phyloP scores from a whole-genome alignment of 371 early-diverging fungal genomes.

The Mucor mucedo region DNA sequence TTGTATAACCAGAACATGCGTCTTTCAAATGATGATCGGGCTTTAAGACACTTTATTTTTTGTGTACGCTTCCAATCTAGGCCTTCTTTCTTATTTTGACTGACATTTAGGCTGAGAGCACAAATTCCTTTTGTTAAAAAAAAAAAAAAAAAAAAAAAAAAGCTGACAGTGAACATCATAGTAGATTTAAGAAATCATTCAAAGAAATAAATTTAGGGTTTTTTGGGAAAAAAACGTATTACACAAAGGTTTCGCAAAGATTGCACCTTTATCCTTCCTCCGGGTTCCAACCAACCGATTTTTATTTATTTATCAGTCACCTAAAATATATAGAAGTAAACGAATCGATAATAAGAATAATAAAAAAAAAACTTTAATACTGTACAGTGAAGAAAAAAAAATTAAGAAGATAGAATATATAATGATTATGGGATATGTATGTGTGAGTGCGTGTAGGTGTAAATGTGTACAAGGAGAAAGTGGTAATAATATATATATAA shows the following conservation, averaged over 20 bases:
- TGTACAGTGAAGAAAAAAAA: too few relatives aligned
- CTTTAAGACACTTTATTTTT: background rate
- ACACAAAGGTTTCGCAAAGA: background rate
- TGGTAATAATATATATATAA: background rate
- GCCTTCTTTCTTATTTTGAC: background rate
- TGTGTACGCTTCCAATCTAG: too few relatives aligned
- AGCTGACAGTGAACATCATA: too few relatives aligned
- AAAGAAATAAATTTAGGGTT: too few relatives aligned
- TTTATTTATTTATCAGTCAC: background rate
- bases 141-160: too few relatives aligned
- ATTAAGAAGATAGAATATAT: too few relatives aligned
- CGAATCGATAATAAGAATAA: background rate
- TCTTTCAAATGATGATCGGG: conserved; percentile 31
- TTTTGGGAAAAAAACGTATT: too few relatives aligned
- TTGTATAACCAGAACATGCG: conserved; percentile 28
- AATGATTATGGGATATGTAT: too few relatives aligned
- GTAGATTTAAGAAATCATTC: too few relatives aligned
- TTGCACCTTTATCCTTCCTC: background rate
- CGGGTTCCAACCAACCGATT: background rate
- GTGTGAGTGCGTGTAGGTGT: background rate
- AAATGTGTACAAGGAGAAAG: background rate
- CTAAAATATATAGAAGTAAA: background rate
- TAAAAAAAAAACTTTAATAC: background rate
- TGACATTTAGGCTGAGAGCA: background rate
- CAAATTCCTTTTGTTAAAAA: too few relatives aligned